Percentiles rank a stretch among this genome's conserved stretches.
Conservation (phyloP, 257 asterid genomes). For the Solanum phureja region DNA sequence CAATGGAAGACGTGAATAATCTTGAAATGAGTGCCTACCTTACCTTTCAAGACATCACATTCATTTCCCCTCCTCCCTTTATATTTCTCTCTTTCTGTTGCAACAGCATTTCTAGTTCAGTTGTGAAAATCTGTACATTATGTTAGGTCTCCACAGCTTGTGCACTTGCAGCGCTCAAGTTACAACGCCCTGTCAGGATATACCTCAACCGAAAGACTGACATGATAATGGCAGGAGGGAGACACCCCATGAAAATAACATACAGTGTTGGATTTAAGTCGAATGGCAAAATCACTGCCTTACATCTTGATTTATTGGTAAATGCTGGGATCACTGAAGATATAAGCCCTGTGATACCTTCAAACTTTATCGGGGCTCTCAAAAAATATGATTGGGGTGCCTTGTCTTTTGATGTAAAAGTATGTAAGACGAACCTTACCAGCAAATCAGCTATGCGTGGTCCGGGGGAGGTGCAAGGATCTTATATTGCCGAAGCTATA, state of each 20-base stretch:
- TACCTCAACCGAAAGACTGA: slow-evolving; percentile 62
- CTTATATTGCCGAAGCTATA: slow-evolving; percentile 63
- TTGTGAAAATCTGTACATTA: not conserved
- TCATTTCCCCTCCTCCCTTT: not conserved
- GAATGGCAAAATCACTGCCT: slow-evolving; percentile 63
- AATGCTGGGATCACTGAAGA: slow-evolving; percentile 54
- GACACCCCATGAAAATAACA: slow-evolving; percentile 75
- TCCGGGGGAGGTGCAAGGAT: slow-evolving; percentile 76
- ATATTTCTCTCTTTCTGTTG: not conserved
- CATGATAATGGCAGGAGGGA: slow-evolving; percentile 69
- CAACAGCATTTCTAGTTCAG: not conserved
- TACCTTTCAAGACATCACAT: not conserved
- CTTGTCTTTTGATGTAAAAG: slow-evolving; percentile 47
- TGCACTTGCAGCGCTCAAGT: slow-evolving; percentile 69
- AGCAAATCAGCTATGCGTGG: slow-evolving; percentile 74
- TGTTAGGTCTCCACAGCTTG: slow-evolving; percentile 63
- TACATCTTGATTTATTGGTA: slow-evolving; percentile 51
- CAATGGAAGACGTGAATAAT: not conserved
- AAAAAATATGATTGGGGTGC: slow-evolving; percentile 75
- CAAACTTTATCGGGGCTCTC: slow-evolving; percentile 20
- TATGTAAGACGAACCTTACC: slow-evolving; percentile 60
- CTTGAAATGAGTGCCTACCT: not conserved
- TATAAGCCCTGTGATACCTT: slow-evolving; percentile 50
- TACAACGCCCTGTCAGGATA: slow-evolving; percentile 55
- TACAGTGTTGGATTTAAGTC: slow-evolving; percentile 62